A percentile compares a stretch with the other conserved stretches of the same genome.
Conservation (phyloP, 2,329 filamentous ascomycete genomes). For the Microdochium bolleyi region DNA sequence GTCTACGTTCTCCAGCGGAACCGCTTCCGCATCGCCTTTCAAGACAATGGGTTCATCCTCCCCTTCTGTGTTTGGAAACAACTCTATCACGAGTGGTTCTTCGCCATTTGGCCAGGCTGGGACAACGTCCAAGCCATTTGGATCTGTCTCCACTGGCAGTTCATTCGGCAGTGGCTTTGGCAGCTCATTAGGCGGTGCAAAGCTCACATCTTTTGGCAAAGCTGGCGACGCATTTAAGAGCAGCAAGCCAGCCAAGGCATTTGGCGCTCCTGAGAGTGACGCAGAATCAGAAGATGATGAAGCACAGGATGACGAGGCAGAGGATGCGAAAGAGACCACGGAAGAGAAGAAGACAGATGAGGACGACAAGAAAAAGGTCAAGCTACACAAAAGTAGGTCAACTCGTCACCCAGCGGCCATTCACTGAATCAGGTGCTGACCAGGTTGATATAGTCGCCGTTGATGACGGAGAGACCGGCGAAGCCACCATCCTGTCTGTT, state of each 20-base stretch:
- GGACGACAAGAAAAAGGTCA: constrained; percentile 53
- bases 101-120: constrained; percentile 18
- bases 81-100: constrained; percentile 16
- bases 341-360: constrained; percentile 42
- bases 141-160: constrained; percentile 39
- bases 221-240: constrained; percentile 44
- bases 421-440: neutral
- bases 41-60: constrained; percentile 26
- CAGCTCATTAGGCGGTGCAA: constrained; percentile 27
- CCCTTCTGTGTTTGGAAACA: constrained; percentile 42
- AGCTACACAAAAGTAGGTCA: constrained; percentile 62
- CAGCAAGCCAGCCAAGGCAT: constrained; percentile 60
- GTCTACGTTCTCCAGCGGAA: constrained; percentile 37
- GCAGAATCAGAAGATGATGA: constrained; percentile 41
- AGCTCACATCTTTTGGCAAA: constrained; percentile 63
- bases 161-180: constrained; percentile 29
- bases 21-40: constrained; percentile 29
- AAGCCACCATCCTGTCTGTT: constrained; percentile 65
- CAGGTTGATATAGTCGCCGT: constrained; percentile 45
- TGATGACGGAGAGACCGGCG: constrained; percentile 81
- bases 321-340: constrained; percentile 31
- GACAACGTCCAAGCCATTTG: constrained; percentile 19
- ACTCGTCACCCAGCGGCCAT: neutral
- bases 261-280: constrained; percentile 68
- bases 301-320: constrained; percentile 28